These are phyloP conservation scores for Biscogniauxia sp. DNA, from an alignment of 2,329 filamentous ascomycete genomes.

Conservation along the genomic window DNA sequence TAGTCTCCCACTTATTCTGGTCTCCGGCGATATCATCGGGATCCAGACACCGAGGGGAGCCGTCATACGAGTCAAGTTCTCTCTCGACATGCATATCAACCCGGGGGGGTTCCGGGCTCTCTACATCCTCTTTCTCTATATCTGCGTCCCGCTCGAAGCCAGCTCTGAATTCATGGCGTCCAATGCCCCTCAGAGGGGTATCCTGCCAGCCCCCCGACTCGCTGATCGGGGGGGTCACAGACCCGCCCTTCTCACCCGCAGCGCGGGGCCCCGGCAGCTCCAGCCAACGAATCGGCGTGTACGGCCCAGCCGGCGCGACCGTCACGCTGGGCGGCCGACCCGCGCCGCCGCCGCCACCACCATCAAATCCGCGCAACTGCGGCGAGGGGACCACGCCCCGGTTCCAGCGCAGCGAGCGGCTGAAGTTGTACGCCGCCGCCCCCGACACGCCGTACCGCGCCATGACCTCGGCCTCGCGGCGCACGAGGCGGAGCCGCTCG, in stretches of 20 bases:
- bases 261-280: slow-evolving; percentile 1
- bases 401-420: slow-evolving; percentile 21
- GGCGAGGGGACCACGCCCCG: slow-evolving; percentile 13
- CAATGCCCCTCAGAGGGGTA: too few relatives aligned
- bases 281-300: slow-evolving; percentile 18
- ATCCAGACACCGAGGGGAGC: background rate
- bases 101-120: background rate
- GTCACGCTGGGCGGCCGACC: background rate
- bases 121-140: background rate
- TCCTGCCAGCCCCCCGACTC: slow-evolving; percentile 16
- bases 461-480: slow-evolving; percentile 14
- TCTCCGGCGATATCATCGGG: background rate
- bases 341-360: background rate
- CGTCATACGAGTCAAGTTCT: slow-evolving; percentile 1
- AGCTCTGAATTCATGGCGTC: background rate
- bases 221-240: slow-evolving; percentile 10
- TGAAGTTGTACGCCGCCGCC: slow-evolving; percentile 20
- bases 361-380: slow-evolving; percentile 10
- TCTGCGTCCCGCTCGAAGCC: background rate
- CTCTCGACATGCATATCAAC: background rate
- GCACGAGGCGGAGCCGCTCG: slow-evolving; percentile 13
- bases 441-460: slow-evolving; percentile 17
- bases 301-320: background rate
- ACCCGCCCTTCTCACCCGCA: background rate
- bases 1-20: slow-evolving; percentile 8